Base-by-base conservation (phyloP, 176 grass and related monocot genomes). In the Eleusine indica region DNA sequence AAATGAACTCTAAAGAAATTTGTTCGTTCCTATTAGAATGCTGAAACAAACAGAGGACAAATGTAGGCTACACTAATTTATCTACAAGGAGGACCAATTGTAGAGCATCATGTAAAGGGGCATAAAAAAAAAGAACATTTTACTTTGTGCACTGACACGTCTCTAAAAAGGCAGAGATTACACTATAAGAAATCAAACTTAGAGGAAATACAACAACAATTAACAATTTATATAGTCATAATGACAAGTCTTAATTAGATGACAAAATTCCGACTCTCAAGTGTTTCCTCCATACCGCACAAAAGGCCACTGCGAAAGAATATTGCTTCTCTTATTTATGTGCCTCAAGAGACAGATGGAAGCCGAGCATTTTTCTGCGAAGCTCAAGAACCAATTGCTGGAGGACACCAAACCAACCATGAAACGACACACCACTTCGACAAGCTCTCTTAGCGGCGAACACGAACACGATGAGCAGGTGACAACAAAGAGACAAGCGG, bases 401-500 rank as follows among this genome's bases (percentile, higher is more conserved):
- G 46, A 78, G 10, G 56, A 61, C 39, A 57, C 6, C 10, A 48
- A 72, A 82, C 38, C 35, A 63, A 40, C 40, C 69, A 74, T 74
- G 76, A 58, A 81, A 65, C 63, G 29, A 42, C 51, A 84, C 61
- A 4, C 51, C 75, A 21, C 58, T 74, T 73, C 32, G 42, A 3
- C 38, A 14, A 66, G 63, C 29, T 67, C 32, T 67, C 65, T 67
- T 67, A 6, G 73, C 10, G 69, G 61, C 52, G 75, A 47, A 75
- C 38, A 71, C 15, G 19, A 85, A 75, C 46, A 71, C 19, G 19
- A 85, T 9, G 18, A 57, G 35, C 18, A 75, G 6, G 77, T 64
- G 82, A 86, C 79, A 79, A 62, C 69, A 83, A 87, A 75, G 84
- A 68, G 53, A 37, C 51, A 46, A 79, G 54, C 64, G 5, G 8